Conservation (phyloP, 257 asterid genomes). For the Oldenlandia corymbosa region DNA sequence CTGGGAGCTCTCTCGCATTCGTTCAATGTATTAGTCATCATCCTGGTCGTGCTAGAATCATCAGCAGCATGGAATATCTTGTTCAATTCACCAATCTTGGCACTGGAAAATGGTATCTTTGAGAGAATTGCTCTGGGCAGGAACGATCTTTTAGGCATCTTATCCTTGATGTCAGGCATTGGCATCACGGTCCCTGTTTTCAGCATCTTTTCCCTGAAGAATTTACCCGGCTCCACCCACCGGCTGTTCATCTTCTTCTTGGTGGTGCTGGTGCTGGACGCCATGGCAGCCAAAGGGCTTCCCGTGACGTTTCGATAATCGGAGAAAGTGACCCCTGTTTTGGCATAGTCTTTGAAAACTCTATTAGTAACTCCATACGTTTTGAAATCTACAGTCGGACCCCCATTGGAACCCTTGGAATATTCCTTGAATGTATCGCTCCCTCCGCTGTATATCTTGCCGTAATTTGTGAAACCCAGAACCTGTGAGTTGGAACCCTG, state of each 20-base stretch:
- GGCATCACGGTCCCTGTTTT: conserved; percentile 63
- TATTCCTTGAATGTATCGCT: conserved; percentile 59
- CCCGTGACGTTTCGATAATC: conserved; percentile 38
- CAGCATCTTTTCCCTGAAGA: conserved; percentile 69
- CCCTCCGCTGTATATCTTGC: conserved; percentile 63
- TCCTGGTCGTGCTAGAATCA: conserved; percentile 35
- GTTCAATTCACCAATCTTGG: conserved; percentile 43
- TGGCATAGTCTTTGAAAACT: conserved; percentile 57
- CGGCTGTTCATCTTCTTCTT: conserved; percentile 23
- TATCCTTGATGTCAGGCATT: conserved; percentile 83
- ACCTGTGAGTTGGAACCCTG: conserved; percentile 43
- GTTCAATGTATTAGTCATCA: conserved; percentile 36
- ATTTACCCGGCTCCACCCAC: conserved; percentile 85
- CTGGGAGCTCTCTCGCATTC: conserved; percentile 86
- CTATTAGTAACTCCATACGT: conserved; percentile 55
- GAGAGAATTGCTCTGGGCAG: conserved; percentile 62
- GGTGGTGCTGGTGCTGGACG: conserved; percentile 15
- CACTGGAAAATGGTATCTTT: conserved; percentile 70
- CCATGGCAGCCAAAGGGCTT: background rate
- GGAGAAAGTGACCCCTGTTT: conserved; percentile 37
- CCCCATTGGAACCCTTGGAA: conserved; percentile 34
- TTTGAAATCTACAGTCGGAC: conserved; percentile 37
- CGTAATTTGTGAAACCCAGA: conserved; percentile 48
- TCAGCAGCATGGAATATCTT: conserved; percentile 58
- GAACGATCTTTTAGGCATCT: conserved; percentile 89